Conservation (phyloP, 106 monocot genomes). For the Cymbidium sinense region DNA sequence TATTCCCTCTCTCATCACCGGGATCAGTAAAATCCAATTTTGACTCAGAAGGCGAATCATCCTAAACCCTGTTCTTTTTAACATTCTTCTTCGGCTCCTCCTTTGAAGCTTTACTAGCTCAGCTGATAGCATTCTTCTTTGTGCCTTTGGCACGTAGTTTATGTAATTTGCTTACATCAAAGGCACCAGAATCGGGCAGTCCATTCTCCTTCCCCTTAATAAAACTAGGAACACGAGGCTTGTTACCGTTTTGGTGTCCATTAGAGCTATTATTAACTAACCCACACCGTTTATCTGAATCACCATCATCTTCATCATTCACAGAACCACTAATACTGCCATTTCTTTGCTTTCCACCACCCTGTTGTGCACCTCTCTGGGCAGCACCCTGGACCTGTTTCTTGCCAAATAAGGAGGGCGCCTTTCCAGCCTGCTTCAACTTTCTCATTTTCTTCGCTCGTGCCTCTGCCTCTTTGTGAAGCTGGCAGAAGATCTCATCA, state of each 20-base stretch:
- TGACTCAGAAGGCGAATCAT: slow-evolving; percentile 47
- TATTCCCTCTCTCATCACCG: slow-evolving; percentile 71
- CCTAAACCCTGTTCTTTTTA: slow-evolving; percentile 95
- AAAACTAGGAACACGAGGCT: slow-evolving; percentile 6
- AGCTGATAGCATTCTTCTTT: slow-evolving; percentile 38
- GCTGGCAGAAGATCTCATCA: slow-evolving; percentile 75
- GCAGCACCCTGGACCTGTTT: slow-evolving; percentile 25
- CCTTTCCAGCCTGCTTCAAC: slow-evolving; percentile 45
- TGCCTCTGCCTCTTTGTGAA: slow-evolving; percentile 77
- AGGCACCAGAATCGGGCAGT: slow-evolving; percentile 57
- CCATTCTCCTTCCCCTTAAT: slow-evolving; percentile 68
- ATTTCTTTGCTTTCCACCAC: slow-evolving; percentile 17
- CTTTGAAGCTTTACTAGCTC: slow-evolving; percentile 13
- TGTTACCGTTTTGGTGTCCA: slow-evolving; percentile 30
- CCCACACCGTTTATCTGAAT: slow-evolving; percentile 27
- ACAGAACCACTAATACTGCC: slow-evolving; percentile 16
- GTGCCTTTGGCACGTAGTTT: slow-evolving; percentile 63
- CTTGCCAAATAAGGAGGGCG: slow-evolving; percentile 14
- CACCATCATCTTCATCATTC: slow-evolving; percentile 57
- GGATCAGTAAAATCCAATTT: slow-evolving; percentile 88
- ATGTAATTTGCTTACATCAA: slow-evolving; percentile 93
- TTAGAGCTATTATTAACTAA: slow-evolving; percentile 29
- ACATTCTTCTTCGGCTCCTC: slow-evolving; percentile 54
- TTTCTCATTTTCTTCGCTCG: slow-evolving; percentile 82
- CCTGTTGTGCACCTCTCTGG: slow-evolving; percentile 15